These are phyloP conservation scores for Podaxis sp. DNA, from an alignment of 768 basidiomycete genomes.

Conservation along the genomic window DNA sequence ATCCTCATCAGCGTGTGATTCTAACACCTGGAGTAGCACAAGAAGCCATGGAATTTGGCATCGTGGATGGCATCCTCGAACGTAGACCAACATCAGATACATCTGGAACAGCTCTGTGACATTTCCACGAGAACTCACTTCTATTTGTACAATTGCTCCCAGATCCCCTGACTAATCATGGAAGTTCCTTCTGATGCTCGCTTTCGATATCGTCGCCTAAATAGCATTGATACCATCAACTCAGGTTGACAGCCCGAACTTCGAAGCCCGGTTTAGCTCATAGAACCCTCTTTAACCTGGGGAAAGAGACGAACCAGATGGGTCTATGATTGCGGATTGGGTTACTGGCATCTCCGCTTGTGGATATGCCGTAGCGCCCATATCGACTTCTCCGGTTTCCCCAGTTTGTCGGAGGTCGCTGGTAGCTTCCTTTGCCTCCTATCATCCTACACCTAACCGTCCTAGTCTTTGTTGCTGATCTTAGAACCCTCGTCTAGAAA, in stretches of 20 bases:
- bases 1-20: slow-evolving; percentile 19
- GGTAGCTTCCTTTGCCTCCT: background rate
- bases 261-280: background rate
- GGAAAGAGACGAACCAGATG: background rate
- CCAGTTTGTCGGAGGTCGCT: background rate
- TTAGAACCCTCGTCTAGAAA: background rate
- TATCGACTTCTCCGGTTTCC: background rate
- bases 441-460: slow-evolving; percentile 10
- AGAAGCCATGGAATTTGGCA: slow-evolving; percentile 88
- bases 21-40: slow-evolving; percentile 48
- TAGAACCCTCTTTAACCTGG: background rate
- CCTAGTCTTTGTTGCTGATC: background rate
- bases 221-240: slow-evolving; percentile 2
- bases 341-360: background rate
- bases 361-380: slow-evolving; percentile 4
- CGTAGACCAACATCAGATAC: slow-evolving; percentile 53
- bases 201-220: background rate
- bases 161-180: background rate
- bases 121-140: slow-evolving; percentile 8
- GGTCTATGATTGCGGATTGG: background rate
- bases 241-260: background rate
- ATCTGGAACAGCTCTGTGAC: slow-evolving; percentile 8
- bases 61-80: slow-evolving; percentile 90
- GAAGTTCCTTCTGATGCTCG: background rate
- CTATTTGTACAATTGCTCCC: slow-evolving; percentile 9